Conservation (phyloP, 345 rosid genomes). For the Eucalyptus curtisii region DNA sequence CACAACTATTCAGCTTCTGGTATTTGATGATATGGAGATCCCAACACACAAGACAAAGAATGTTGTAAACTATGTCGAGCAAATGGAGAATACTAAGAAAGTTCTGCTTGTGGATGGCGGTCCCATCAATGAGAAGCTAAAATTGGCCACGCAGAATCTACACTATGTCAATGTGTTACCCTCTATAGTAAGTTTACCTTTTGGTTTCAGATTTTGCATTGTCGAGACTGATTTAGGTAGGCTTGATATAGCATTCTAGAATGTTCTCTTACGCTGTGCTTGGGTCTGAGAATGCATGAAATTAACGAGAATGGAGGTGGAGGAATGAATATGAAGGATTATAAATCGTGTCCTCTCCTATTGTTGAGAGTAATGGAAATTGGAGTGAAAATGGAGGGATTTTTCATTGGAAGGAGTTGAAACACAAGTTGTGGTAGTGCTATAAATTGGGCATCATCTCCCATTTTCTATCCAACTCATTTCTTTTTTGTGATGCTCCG, state of each 20-base stretch:
- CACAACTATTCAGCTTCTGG: constrained; percentile 45
- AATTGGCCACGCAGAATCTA: constrained; percentile 85
- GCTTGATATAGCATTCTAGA: neutral
- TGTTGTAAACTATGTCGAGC: constrained; percentile 47
- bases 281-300: neutral
- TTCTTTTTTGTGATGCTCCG: neutral
- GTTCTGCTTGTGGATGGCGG: constrained; percentile 75
- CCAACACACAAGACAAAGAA: constrained; percentile 86
- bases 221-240: neutral
- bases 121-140: constrained; percentile 66
- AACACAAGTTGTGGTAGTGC: neutral
- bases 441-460: neutral
- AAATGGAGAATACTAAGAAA: constrained; percentile 81
- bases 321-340: neutral
- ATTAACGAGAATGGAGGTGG: neutral
- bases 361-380: neutral
- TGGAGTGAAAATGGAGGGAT: neutral
- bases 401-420: neutral
- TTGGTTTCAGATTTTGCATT: neutral
- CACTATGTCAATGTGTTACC: constrained; percentile 80
- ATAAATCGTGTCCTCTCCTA: neutral
- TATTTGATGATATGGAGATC: constrained; percentile 71
- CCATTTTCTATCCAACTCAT: neutral
- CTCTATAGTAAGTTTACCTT: constrained; percentile 59
- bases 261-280: neutral